A percentile compares a stretch with the other conserved stretches of the same genome.
Evolutionary conservation across 139 green algal genomes (phyloP).

Genomic region (Chlorella sorokiniana): DNA sequence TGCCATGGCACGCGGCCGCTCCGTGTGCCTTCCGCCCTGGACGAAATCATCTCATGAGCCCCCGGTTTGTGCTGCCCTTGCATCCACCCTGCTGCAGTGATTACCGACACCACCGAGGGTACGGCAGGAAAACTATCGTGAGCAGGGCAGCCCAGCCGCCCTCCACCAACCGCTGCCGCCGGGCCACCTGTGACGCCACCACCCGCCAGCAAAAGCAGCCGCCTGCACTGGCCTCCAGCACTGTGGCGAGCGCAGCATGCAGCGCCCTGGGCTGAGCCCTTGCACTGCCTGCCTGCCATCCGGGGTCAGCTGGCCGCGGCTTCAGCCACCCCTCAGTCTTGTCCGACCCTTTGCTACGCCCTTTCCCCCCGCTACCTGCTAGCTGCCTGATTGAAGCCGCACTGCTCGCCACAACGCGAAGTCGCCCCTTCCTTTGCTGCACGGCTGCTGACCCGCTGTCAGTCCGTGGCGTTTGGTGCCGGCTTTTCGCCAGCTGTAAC

Average conservation of each 20-base stretch:
- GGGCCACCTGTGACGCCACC: not conserved
- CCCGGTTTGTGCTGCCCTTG: not conserved
- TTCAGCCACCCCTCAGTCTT: not conserved
- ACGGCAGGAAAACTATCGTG: conserved; percentile 36
- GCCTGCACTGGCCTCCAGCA: not conserved
- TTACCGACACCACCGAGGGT: conserved; percentile 48
- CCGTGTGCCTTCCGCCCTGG: too few relatives aligned
- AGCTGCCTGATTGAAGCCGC: too few relatives aligned
- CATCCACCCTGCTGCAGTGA: conserved; percentile 28
- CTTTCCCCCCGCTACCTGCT: too few relatives aligned
- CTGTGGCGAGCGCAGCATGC: not conserved
- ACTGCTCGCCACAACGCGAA: too few relatives aligned
- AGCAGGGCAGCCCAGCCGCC: not conserved
- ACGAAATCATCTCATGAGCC: too few relatives aligned
- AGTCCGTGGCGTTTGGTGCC: too few relatives aligned
- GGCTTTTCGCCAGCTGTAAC: too few relatives aligned
- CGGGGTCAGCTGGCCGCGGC: not conserved
- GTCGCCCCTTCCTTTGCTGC: too few relatives aligned
- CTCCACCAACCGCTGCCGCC: not conserved
- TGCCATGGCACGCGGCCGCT: too few relatives aligned
- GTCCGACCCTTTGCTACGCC: not conserved
- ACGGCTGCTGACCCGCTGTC: too few relatives aligned
- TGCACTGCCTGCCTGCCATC: not conserved
- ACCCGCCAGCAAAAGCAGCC: not conserved
- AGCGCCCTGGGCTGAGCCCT: not conserved